Percentiles rank a stretch among this genome's conserved stretches.
Conservation (phyloP, 441 rosid genomes). For the Mallotus repandus region DNA sequence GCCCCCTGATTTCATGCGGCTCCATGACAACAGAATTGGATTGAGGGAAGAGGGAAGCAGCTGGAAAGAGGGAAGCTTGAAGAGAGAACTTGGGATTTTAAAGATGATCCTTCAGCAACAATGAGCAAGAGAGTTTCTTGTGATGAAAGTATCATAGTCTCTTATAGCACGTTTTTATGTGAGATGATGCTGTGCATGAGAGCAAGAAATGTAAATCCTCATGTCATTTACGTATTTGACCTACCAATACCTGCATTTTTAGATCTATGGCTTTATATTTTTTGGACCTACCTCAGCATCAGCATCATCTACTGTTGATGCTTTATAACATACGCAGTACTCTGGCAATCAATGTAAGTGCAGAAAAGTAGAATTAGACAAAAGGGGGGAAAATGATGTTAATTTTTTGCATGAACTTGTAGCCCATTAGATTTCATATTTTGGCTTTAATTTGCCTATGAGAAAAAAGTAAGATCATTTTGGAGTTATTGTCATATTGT, state of each 20-base stretch:
- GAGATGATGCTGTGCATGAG: neutral
- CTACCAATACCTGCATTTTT: slow-evolving; percentile 13
- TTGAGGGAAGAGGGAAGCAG: neutral
- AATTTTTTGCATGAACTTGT: neutral
- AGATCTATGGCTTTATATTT: slow-evolving; percentile 1
- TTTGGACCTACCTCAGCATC: neutral
- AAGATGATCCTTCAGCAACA: neutral
- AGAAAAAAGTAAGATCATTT: neutral
- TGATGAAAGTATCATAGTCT: slow-evolving; percentile 8
- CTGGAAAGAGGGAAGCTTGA: neutral
- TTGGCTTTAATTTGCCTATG: neutral
- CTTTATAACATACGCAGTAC: neutral
- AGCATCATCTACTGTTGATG: neutral
- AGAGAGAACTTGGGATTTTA: neutral
- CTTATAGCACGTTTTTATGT: neutral
- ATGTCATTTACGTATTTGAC: slow-evolving; percentile 3
- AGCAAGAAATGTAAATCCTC: neutral
- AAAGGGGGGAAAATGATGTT: neutral
- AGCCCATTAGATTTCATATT: neutral
- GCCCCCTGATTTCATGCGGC: slow-evolving; percentile 26
- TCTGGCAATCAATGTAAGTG: neutral
- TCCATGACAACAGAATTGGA: slow-evolving; percentile 23
- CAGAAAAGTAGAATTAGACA: neutral
- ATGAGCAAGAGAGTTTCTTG: slow-evolving; percentile 9
- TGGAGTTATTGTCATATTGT: neutral